Evolutionary conservation across 129 eudicot species (phyloP).

Genomic region (Helichrysum umbraculigerum): DNA sequence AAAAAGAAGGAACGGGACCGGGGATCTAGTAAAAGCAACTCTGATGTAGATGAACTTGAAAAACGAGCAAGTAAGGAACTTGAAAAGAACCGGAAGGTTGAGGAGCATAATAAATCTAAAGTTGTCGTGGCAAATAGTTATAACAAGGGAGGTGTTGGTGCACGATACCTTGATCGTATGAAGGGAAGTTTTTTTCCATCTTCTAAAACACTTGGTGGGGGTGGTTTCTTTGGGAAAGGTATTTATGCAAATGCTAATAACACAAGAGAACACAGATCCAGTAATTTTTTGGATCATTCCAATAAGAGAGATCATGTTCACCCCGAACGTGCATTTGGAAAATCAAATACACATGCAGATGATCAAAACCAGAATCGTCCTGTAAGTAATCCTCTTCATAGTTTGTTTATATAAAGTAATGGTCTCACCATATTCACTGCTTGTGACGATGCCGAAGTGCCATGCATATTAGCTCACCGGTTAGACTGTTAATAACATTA

Average conservation of each 20-base stretch:
- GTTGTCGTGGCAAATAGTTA: slow-evolving; percentile 35
- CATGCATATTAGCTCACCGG: not conserved
- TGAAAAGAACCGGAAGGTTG: slow-evolving; percentile 49
- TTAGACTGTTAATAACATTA: not conserved
- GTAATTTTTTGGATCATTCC: slow-evolving; percentile 42
- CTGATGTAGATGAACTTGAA: slow-evolving; percentile 75
- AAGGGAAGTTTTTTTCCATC: slow-evolving; percentile 82
- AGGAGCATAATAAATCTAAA: slow-evolving; percentile 41
- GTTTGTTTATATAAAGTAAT: not conserved
- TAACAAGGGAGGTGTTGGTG: slow-evolving; percentile 60
- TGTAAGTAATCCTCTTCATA: slow-evolving; percentile 51
- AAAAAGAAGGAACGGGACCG: slow-evolving; percentile 67
- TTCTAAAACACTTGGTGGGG: slow-evolving; percentile 68
- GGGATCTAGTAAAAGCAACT: slow-evolving; percentile 77
- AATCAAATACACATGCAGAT: slow-evolving; percentile 41
- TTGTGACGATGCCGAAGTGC: not conserved
- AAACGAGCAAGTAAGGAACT: slow-evolving; percentile 54
- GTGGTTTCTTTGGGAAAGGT: slow-evolving; percentile 67
- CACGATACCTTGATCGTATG: slow-evolving; percentile 78
- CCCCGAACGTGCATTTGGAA: slow-evolving; percentile 48
- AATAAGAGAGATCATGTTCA: slow-evolving; percentile 47
- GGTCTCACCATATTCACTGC: not conserved
- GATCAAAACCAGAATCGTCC: slow-evolving; percentile 57
- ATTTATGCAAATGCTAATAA: slow-evolving; percentile 35
- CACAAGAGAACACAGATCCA: slow-evolving; percentile 61